A percentile compares a stretch with the other conserved stretches of the same genome.
These are phyloP conservation scores for Clitopilus passeckerianus DNA, from an alignment of 768 basidiomycete genomes.

Conservation along the genomic window DNA sequence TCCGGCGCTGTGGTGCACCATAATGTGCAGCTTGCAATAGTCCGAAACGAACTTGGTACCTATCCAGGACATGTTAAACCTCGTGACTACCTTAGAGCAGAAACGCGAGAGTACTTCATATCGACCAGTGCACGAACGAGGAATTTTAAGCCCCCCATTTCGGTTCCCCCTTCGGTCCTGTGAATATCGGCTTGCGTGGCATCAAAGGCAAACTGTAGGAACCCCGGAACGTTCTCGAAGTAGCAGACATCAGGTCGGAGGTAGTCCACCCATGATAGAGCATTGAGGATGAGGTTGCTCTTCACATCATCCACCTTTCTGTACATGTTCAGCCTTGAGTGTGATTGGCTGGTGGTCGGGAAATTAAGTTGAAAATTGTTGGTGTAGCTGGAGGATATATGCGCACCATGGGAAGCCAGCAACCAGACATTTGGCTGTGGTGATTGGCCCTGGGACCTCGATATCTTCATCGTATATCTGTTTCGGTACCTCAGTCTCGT, in stretches of 20 bases:
- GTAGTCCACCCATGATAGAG: slow-evolving; percentile 45
- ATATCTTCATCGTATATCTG: slow-evolving; percentile 32
- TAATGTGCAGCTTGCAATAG: slow-evolving; percentile 52
- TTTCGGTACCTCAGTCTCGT: slow-evolving; percentile 32
- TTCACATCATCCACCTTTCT: slow-evolving; percentile 62
- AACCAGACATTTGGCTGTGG: slow-evolving; percentile 51
- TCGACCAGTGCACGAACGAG: slow-evolving; percentile 54
- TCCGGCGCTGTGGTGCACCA: slow-evolving; percentile 50
- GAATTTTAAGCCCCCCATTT: slow-evolving; percentile 74
- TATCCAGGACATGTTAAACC: slow-evolving; percentile 12
- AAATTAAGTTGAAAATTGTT: background rate
- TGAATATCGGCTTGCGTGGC: slow-evolving; percentile 34
- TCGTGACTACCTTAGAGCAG: background rate
- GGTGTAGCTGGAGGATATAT: background rate
- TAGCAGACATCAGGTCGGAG: slow-evolving; percentile 36
- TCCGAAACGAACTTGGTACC: slow-evolving; percentile 49
- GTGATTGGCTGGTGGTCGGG: slow-evolving; percentile 51
- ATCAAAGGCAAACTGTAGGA: slow-evolving; percentile 37
- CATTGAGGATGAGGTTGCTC: slow-evolving; percentile 63
- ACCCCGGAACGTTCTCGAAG: slow-evolving; percentile 54
- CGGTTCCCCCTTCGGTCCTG: slow-evolving; percentile 56
- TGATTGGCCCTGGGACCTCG: slow-evolving; percentile 39
- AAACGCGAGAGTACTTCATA: slow-evolving; percentile 47
- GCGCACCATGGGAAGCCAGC: slow-evolving; percentile 76
- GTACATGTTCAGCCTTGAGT: slow-evolving; percentile 70